phyloP scores from a whole-genome alignment of 106 monocot species.

The Acorus calamus region DNA sequence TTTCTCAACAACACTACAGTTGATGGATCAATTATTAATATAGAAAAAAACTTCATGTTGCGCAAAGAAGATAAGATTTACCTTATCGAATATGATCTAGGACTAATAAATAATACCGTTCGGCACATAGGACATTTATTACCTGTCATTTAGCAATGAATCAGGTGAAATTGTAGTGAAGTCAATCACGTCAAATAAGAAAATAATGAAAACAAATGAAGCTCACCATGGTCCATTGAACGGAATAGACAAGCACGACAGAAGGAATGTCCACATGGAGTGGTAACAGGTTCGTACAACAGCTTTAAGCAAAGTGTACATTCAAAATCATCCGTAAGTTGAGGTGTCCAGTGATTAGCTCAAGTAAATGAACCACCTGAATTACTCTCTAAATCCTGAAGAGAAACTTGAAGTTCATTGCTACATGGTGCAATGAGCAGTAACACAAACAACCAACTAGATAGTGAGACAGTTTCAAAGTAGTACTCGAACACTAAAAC shows the following conservation, averaged over 20 bases:
- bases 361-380: conserved; percentile 30
- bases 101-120: conserved; percentile 75
- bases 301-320: conserved; percentile 89
- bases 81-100: conserved; percentile 92
- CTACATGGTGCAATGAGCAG: conserved; percentile 27
- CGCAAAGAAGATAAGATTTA: conserved; percentile 8
- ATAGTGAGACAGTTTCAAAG: not conserved
- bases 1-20: not conserved
- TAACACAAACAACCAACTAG: not conserved
- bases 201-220: not conserved
- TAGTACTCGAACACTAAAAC: not conserved
- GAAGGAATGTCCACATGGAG: conserved; percentile 98
- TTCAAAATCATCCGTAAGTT: conserved; percentile 86
- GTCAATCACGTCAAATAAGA: not conserved
- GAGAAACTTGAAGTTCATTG: conserved; percentile 37
- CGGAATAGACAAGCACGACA: conserved; percentile 89
- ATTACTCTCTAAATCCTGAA: conserved; percentile 45
- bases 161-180: not conserved
- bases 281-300: conserved; percentile 91
- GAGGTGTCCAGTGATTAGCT: conserved; percentile 31
- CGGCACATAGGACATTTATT: conserved; percentile 97
- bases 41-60: not conserved
- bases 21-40: not conserved
- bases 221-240: conserved; percentile 93
- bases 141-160: conserved; percentile 29